These are phyloP conservation scores for Termitomyces sp. DNA, from an alignment of 768 basidiomycete species.

Conservation along the genomic window DNA sequence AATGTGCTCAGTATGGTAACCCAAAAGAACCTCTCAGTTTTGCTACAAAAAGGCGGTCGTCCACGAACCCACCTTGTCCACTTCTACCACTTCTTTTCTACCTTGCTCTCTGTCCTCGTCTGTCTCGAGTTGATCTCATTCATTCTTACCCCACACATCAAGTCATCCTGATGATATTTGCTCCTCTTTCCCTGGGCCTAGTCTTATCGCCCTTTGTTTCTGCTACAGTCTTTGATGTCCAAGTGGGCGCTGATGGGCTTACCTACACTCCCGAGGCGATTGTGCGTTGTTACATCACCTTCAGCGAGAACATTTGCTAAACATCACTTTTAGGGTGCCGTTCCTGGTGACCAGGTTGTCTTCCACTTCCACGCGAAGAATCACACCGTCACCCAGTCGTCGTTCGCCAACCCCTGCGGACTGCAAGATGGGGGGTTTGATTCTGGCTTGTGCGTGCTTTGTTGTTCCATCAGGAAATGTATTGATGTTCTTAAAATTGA, in stretches of 20 bases:
- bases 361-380: slow-evolving; percentile 61
- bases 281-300: slow-evolving; percentile 28
- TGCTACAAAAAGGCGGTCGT: neutral
- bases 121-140: slow-evolving; percentile 18
- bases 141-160: slow-evolving; percentile 30
- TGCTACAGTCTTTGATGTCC: slow-evolving; percentile 48
- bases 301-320: neutral
- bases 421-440: slow-evolving; percentile 47
- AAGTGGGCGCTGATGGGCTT: slow-evolving; percentile 46
- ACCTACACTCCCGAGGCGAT: slow-evolving; percentile 50
- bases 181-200: slow-evolving; percentile 42
- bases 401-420: slow-evolving; percentile 53
- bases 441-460: slow-evolving; percentile 51
- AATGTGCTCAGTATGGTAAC: neutral
- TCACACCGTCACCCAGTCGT: slow-evolving; percentile 50
- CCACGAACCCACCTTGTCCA: slow-evolving; percentile 19
- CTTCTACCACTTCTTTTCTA: too few species aligned
- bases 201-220: slow-evolving; percentile 46
- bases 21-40: neutral
- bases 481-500: slow-evolving; percentile 5
- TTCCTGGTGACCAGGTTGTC: slow-evolving; percentile 54
- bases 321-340: slow-evolving; percentile 32
- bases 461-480: slow-evolving; percentile 1
- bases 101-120: slow-evolving; percentile 18
- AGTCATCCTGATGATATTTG: slow-evolving; percentile 43